Conservation (phyloP, 225 moss, liverwort and hornwort species). For the Antitrichia curtipendula region DNA sequence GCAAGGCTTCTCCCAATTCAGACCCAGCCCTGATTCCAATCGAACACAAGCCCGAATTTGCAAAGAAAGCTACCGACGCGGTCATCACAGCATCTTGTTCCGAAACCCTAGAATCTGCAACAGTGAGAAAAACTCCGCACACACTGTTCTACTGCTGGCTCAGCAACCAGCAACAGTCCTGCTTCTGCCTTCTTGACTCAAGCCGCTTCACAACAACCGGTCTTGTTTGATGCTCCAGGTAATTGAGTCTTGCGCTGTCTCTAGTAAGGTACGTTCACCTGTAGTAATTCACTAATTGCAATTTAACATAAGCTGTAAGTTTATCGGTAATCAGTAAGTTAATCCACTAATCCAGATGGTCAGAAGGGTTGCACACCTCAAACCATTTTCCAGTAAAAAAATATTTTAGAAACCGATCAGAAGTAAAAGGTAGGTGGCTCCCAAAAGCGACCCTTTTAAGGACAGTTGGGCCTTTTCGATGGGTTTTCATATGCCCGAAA, state of each 20-base stretch:
- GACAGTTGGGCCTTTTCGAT: too few relatives aligned
- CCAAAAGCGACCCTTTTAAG: too few relatives aligned
- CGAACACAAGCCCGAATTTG: not conserved
- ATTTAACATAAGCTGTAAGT: too few relatives aligned
- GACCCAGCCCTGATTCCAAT: not conserved
- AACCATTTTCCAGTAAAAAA: not conserved
- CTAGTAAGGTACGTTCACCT: too few relatives aligned
- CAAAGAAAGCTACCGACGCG: not conserved
- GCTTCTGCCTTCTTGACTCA: not conserved
- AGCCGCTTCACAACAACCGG: not conserved
- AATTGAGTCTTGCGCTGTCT: not conserved
- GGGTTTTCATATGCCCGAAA: too few relatives aligned
- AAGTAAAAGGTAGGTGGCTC: too few relatives aligned
- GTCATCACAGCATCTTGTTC: not conserved
- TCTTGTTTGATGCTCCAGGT: not conserved
- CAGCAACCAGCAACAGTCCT: not conserved
- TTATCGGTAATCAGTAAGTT: too few relatives aligned
- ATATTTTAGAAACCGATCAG: rapidly evolving
- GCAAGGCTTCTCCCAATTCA: not conserved
- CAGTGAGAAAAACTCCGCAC: not conserved
- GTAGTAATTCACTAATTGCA: not conserved
- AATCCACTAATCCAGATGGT: not conserved
- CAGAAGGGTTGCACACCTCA: not conserved
- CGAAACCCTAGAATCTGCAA: not conserved
- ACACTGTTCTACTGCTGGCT: not conserved